These are phyloP conservation scores for Trifolium dubium DNA, from an alignment of 306 rosid genomes.

Conservation along the genomic window DNA sequence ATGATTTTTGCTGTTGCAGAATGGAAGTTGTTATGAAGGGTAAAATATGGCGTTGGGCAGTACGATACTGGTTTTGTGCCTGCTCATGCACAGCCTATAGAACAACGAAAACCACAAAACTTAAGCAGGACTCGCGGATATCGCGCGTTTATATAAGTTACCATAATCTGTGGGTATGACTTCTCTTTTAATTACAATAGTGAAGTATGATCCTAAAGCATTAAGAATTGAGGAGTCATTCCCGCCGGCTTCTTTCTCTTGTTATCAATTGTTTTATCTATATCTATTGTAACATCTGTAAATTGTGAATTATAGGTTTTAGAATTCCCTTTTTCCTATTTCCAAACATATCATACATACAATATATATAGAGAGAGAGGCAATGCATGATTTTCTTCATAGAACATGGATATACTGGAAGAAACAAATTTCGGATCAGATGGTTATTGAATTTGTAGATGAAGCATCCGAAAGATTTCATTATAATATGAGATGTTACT, in stretches of 20 bases:
- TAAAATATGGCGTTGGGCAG: constrained; percentile 39
- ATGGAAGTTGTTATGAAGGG: constrained; percentile 72
- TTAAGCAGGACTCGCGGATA: constrained; percentile 51
- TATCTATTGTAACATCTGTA: constrained; percentile 38
- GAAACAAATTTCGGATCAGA: constrained; percentile 30
- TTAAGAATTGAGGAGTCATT: constrained; percentile 42
- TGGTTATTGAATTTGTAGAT: constrained; percentile 6
- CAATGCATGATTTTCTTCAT: constrained; percentile 18
- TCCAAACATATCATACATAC: constrained; percentile 15
- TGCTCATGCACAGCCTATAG: constrained; percentile 46
- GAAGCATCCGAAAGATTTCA: constrained; percentile 7
- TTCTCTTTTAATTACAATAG: constrained; percentile 40
- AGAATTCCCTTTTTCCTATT: background rate
- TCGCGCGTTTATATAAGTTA: constrained; percentile 41
- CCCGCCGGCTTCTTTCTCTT: constrained; percentile 26
- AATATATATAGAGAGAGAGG: constrained; percentile 3
- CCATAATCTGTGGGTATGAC: constrained; percentile 51
- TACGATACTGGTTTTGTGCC: constrained; percentile 43
- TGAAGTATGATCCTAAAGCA: constrained; percentile 37
- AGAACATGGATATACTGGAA: constrained; percentile 12
- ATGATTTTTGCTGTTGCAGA: constrained; percentile 56
- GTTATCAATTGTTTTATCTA: constrained; percentile 18
- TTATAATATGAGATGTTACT: constrained; percentile 1
- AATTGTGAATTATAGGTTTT: constrained; percentile 35
- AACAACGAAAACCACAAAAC: constrained; percentile 27